Base-by-base conservation (phyloP, 2,329 filamentous ascomycete genomes). In the Fusarium odoratissimum region DNA sequence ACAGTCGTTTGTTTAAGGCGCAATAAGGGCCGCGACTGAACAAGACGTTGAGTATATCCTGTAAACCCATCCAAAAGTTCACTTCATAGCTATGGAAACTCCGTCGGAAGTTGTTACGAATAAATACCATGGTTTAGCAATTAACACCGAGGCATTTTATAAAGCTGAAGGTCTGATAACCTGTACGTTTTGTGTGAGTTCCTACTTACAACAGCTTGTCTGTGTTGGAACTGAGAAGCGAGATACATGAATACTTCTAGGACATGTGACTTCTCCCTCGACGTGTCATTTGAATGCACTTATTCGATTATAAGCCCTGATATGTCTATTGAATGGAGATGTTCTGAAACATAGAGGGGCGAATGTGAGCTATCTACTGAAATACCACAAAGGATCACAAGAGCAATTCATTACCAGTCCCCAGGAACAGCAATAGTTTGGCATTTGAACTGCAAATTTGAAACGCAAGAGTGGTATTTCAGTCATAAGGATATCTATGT, bases 401-500 rank as follows among this genome's bases (percentile, higher is more conserved):
- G 4, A 12, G 4, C 21, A 28, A 52, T 19, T 23, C 30, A 31
- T 13, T 33, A n/a, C 11, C 3, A 30, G 25, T 19, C 51, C 13
- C 21, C 8, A 23, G 5, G 14, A 28, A 25, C 1, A 45, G 6
- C 45, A 41, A 45, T 23, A 46, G 44, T 45, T 55, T 37, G 59
- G 44, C n/a, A 44, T 52, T 54, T 67, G 25, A 45, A 67, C 35
- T 64, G 57, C 48, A 23, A 11, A 40, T 46, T 59, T 69, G 28
- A 49, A 71, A 40, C 64, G 56, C 38, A 57, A 63, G 64, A 59
- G 37, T 52, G 58, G 60, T 64, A 70, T 71, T 64, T 76, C 49
- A 56, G 37, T 60, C 49, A 67, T 37, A 57, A 59, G 70, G 70
- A 73, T 68, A 68, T 73, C 67, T 73, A 58, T 71, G 31, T 64